These are phyloP conservation scores for Psidium friedrichsthalianum DNA, from an alignment of 345 rosid species.

Conservation along the genomic window DNA sequence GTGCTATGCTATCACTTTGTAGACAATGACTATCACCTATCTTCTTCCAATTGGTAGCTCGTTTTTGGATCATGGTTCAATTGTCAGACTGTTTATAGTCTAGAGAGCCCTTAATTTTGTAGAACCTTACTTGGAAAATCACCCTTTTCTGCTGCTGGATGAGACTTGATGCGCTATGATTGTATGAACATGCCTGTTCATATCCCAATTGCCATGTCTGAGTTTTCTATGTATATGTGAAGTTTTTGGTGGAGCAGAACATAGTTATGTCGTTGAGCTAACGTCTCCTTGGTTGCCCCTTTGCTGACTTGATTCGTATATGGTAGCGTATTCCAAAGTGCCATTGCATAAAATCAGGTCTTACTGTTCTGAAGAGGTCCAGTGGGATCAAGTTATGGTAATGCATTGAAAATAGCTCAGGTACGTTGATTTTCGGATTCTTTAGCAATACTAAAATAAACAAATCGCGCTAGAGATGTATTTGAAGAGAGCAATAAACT, in stretches of 20 bases:
- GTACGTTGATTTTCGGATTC: neutral
- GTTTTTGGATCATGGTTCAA: neutral
- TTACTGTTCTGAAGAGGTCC: neutral
- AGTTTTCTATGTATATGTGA: neutral
- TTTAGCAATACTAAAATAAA: neutral
- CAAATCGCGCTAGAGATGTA: neutral
- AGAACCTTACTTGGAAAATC: neutral
- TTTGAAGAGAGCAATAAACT: neutral
- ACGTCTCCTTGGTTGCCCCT: neutral
- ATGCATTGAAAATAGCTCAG: neutral
- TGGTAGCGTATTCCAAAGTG: neutral
- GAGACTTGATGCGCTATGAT: neutral
- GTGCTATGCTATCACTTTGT: neutral
- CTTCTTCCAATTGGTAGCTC: neutral
- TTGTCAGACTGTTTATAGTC: neutral
- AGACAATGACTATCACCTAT: neutral
- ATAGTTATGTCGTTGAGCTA: neutral
- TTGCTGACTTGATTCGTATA: neutral
- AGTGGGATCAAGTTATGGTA: neutral
- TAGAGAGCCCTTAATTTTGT: neutral
- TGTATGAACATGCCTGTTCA: neutral
- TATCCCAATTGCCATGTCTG: neutral
- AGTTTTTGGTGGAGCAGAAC: neutral
- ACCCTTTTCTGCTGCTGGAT: neutral
- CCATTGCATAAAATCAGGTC: neutral